Base-by-base conservation (phyloP, 2,329 filamentous ascomycete species). In the Cadophora malorum region DNA sequence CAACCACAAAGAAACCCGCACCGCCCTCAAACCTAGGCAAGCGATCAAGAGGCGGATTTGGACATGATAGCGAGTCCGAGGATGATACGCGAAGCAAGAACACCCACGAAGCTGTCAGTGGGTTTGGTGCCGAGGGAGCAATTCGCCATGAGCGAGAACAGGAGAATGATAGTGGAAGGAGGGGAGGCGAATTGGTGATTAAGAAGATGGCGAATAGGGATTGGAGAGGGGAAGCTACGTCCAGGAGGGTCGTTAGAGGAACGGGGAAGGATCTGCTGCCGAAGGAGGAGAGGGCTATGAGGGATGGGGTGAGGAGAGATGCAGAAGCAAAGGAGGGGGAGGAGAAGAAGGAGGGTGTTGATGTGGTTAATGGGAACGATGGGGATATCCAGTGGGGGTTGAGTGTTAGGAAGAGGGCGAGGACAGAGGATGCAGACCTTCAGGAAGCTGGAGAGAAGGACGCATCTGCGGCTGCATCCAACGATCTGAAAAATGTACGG, bases 21-120 rank as follows among this genome's bases (percentile, higher is more conserved):
- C 68, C 70, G 62, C 62, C 71, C 41, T 71, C 76, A 9, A 64
- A 72, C 21, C 76, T 80, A 73, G 79, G 80, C 72, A 83, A 83
- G 73, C 77, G 83, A 60, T 75, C 81, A 6, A 35, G 78, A 76
- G 38, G 78, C 81, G 55, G 79, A 79, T 66, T 82, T 50, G 80
- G 81, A 66, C 88, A 89, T n/a, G 85, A 87, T 79, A 67, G 87
- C 80, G 60, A 88, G 65, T 86, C 87, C 83, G 84, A 90, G 75
- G 83, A 87, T 75, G 71, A 75, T 45, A 70, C 28, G 5, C 28
- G 74, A 7, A 70, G 45, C 10, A 68, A 71, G 58, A 75, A 74
- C 10, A 79, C 75, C 33, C 80, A 83, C 70, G 83, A 87, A 73
- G 76, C 74, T 28, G 85, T 88, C 35, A 83, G 83, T 8, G 84